Base-by-base conservation (phyloP, 208 protist genomes). In the Leishmania lainsoni region DNA sequence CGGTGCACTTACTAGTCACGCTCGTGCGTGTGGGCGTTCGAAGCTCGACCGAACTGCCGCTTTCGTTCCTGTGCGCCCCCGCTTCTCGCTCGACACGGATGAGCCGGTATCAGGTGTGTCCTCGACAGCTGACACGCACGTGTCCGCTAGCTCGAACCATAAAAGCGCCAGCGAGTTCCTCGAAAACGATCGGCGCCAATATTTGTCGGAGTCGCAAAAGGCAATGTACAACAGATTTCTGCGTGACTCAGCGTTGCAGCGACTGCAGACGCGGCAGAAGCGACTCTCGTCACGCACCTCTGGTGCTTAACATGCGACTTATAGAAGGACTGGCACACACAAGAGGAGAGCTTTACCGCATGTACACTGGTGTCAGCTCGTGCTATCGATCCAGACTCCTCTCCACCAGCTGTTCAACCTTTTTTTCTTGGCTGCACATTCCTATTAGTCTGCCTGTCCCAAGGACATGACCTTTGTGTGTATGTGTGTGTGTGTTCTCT, bases 171-270 rank as follows among this genome's bases (percentile, higher is more conserved):
- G 74, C 9, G 26, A 6, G 2, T 58, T 59, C 0, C 16, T 49
- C 0, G 3, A 6, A 1, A 76, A 71, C 22, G 49, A 80, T 22
- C 26, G 61, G 9, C 35, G 81, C 35, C 65, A 87, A 20, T 52
- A 72, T 17, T 79, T 95, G 3, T 86, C 86, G 0, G 73, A 73
- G 1, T 85, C 83, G 42, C 82, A 92, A 74, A 83, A 83, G 56
- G 42, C 26, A 5, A 73, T 49, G 59, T 95, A 95, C 81, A 84
- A 95, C 9, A 58, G 51, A 29, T 93, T 89, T 74, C 82, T 95
- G 52, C 83, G 90, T 58, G 8, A 66, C 5, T 81, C 89, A 6
- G 91, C 91, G 12, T 35, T 95, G 73, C 54, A 78, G 22, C 63
- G 82, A 22, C 58, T 92, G 54, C 75, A 83, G 42, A 81, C 82